Evolutionary conservation across 768 basidiomycete species (phyloP), one percentile per base, ranked within the genome.

Genomic region (Inosperma sp.): DNA sequence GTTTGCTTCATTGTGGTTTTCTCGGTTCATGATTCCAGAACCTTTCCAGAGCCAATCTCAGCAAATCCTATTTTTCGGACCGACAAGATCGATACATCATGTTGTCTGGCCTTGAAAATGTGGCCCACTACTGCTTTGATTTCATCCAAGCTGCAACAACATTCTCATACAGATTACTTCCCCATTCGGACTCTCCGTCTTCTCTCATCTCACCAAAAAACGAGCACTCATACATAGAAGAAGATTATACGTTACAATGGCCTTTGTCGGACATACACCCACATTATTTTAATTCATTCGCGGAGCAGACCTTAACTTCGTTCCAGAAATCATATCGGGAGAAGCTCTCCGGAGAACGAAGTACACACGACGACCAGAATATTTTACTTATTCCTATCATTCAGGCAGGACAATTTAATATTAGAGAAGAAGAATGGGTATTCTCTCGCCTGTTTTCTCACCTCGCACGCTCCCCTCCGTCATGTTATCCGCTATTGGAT

Each of bases 61-160:
- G 88, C 62, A 75, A 79, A 55, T 89, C 93, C 12, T 99, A 99
- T 67, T 99, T 98, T 60, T 86, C 91, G 1, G 80, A 97, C 59
- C 83, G 96, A 14, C 93, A 96, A 69, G 96, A 99, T 66, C 88
- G 96, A 19, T 98, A 98, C 65, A 67, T 98, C 8, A 81, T 83
- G 49, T 85, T 99, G 63, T 64, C 63, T 0, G 66, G 59, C 3
- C 82, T 92, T 52, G 71, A 78, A 1, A 61, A 62, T 1, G 69
- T 98, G 4, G 82, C 93, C 2, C 79, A 87, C 45, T 98, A 98
- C 64, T 93, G 94, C 57, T 78, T 81, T 55, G 80, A 83, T 22
- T 93, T 95, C 61, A 71, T 95, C 40, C 71, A 77, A 43, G 74
- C 78, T 1, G 78, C 86, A 45, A 78, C 84, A 0, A 67, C 73